phyloP scores from a whole-genome alignment of 2,329 filamentous ascomycete genomes.

The Chrysoporthe cubensis region DNA sequence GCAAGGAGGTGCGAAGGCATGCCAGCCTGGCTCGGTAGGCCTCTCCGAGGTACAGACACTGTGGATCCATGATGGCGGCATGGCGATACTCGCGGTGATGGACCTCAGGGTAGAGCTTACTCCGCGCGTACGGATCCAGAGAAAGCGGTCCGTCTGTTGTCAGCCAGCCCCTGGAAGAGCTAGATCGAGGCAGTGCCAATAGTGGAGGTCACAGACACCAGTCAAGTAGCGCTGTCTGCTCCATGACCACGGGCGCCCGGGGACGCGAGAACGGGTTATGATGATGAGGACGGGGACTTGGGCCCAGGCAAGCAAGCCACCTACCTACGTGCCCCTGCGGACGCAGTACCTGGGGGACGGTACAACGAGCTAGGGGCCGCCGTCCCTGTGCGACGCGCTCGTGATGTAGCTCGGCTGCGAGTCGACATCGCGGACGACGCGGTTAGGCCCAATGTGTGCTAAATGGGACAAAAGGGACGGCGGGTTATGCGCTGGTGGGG shows the following conservation, averaged over 20 bases:
- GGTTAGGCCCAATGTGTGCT: conserved; percentile 2
- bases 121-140: conserved; percentile 15
- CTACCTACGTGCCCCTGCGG: neutral
- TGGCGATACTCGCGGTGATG: conserved; percentile 1
- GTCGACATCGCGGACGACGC: conserved; percentile 5
- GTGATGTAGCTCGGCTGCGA: conserved; percentile 5
- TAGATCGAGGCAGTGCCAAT: conserved; percentile 28
- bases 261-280: neutral
- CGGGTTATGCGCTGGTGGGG: too few relatives aligned
- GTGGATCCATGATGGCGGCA: conserved; percentile 21
- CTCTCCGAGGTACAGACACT: conserved; percentile 10
- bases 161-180: conserved; percentile 24
- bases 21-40: conserved; percentile 12
- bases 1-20: conserved; percentile 4
- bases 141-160: conserved; percentile 21
- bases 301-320: neutral
- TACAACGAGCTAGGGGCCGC: neutral
- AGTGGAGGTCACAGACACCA: conserved; percentile 16
- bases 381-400: neutral
- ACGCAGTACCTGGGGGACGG: neutral
- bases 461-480: neutral
- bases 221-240: conserved; percentile 12
- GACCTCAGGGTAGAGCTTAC: conserved; percentile 22
- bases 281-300: neutral
- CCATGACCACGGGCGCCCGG: neutral